These are phyloP conservation scores for Acorus calamus DNA, from an alignment of 106 monocot genomes.

Conservation along the genomic window DNA sequence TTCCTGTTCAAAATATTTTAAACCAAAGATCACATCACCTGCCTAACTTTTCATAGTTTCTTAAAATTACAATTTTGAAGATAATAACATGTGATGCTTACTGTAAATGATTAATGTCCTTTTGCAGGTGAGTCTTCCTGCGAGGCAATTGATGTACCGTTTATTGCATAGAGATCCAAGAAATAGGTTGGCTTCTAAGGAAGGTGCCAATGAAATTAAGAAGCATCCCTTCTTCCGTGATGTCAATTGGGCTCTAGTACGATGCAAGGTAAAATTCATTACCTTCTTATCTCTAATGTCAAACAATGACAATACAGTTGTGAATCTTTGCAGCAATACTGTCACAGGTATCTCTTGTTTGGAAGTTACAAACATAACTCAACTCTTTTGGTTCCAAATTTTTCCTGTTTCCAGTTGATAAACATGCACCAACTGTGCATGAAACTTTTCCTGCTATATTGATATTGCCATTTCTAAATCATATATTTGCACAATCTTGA, in stretches of 20 bases:
- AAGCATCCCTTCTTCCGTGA: conserved; percentile 74
- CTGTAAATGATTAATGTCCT: neutral
- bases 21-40: too few relatives aligned
- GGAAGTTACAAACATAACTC: too few relatives aligned
- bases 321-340: neutral
- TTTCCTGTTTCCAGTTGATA: too few relatives aligned
- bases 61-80: too few relatives aligned
- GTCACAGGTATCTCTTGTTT: neutral
- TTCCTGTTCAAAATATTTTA: too few relatives aligned
- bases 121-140: conserved; percentile 61
- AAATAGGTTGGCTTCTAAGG: conserved; percentile 72
- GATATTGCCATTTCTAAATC: too few relatives aligned
- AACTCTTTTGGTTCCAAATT: too few relatives aligned
- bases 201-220: conserved; percentile 93
- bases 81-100: neutral
- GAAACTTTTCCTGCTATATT: too few relatives aligned
- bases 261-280: conserved; percentile 41
- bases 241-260: conserved; percentile 85
- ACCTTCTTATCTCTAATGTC: neutral
- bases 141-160: conserved; percentile 60
- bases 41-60: too few relatives aligned
- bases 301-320: neutral
- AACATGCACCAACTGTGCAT: too few relatives aligned
- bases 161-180: conserved; percentile 78
- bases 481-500: too few relatives aligned